Evolutionary conservation across 352 stramenopile species (phyloP).

Genomic region (Phytophthora tubulina): DNA sequence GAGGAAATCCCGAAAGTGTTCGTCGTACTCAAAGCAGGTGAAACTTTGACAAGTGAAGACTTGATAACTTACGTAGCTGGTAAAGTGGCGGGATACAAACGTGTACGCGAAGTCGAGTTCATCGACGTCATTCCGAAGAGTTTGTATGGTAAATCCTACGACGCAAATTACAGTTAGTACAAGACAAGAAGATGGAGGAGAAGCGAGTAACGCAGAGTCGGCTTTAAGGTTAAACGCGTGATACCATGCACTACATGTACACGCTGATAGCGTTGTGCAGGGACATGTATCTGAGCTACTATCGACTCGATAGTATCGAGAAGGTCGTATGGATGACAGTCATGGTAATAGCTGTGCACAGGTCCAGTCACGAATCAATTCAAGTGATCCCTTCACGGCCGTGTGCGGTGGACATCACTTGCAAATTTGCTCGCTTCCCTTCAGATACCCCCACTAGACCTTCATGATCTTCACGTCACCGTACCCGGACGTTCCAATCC

Average conservation of each 20-base stretch:
- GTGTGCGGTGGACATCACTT: conserved; percentile 4
- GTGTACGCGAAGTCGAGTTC: conserved; percentile 90
- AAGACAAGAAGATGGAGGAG: conserved; percentile 46
- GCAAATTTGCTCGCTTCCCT: conserved; percentile 12
- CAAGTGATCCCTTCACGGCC: conserved; percentile 6
- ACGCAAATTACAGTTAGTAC: conserved; percentile 65
- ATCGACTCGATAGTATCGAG: too few relatives aligned
- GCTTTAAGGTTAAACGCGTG: conserved; percentile 5
- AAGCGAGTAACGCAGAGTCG: not conserved
- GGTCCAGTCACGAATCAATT: conserved; percentile 3
- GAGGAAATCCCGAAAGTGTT: conserved; percentile 93
- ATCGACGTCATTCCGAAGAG: conserved; percentile 89
- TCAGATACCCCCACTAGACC: not conserved
- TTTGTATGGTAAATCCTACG: conserved; percentile 90
- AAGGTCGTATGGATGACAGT: not conserved
- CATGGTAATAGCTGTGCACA: not conserved
- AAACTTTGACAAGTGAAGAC: conserved; percentile 17
- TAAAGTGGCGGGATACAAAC: conserved; percentile 88
- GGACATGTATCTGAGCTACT: not conserved
- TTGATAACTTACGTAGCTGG: conserved; percentile 75
- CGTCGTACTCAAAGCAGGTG: conserved; percentile 76
- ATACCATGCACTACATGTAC: not conserved
- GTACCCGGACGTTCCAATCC: not conserved
- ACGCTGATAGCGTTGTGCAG: not conserved
- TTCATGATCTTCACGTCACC: not conserved